phyloP scores from a whole-genome alignment of 257 asterid species.

The Nicotiana benthamiana region DNA sequence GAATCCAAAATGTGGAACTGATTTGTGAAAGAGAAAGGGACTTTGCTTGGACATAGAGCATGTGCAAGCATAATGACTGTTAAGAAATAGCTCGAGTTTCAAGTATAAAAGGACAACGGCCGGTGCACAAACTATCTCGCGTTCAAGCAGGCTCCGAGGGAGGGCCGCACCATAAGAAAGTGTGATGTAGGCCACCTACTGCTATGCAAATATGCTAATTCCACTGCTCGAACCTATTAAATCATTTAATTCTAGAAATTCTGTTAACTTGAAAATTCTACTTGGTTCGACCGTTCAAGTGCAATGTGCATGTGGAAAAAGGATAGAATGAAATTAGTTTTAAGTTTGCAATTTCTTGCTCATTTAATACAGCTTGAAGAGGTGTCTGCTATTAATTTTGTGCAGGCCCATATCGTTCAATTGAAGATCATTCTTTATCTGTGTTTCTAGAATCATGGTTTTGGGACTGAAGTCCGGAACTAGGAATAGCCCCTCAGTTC shows the following conservation, averaged over 20 bases:
- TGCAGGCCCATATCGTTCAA: neutral
- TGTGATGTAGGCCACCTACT: no score
- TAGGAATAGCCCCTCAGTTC: slow-evolving; percentile 42
- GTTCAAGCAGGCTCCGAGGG: no score
- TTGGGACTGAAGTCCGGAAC: slow-evolving; percentile 56
- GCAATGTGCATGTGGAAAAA: neutral
- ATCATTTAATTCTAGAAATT: neutral
- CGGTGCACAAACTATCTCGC: no score
- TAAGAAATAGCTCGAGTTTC: neutral
- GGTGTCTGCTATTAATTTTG: neutral
- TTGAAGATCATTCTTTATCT: neutral
- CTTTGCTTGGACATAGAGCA: neutral
- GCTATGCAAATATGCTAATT: no score
- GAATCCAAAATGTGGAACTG: neutral
- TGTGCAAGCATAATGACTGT: neutral
- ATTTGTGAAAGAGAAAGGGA: neutral
- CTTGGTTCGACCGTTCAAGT: neutral
- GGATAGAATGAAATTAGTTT: neutral
- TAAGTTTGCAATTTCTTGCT: neutral
- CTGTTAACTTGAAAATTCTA: neutral
- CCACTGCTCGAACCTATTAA: neutral
- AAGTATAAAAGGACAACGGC: no score
- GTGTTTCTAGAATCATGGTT: slow-evolving; percentile 51
- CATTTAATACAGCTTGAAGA: neutral
- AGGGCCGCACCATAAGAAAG: no score